Conservation (phyloP, 2,329 filamentous ascomycete genomes). For the Mollisia scopiformis region DNA sequence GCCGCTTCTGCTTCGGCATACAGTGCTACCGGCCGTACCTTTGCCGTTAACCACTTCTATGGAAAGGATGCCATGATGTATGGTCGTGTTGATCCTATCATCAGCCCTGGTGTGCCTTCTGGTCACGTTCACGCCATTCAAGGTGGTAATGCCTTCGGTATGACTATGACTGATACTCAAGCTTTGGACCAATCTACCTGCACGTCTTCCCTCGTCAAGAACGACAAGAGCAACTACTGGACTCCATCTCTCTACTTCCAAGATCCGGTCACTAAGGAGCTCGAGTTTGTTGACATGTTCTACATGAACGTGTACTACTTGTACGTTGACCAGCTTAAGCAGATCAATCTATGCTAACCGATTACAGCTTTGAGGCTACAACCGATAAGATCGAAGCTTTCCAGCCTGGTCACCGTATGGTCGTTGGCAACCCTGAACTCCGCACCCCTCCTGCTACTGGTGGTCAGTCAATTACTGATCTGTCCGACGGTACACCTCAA, state of each 20-base stretch:
- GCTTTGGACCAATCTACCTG: slow-evolving; percentile 63
- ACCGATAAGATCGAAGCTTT: slow-evolving; percentile 73
- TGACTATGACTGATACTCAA: slow-evolving; percentile 62
- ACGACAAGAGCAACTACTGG: slow-evolving; percentile 93
- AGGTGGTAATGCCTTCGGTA: slow-evolving; percentile 58
- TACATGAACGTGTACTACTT: slow-evolving; percentile 82
- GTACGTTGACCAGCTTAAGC: slow-evolving; percentile 41
- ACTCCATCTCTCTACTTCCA: slow-evolving; percentile 78
- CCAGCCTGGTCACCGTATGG: slow-evolving; percentile 77
- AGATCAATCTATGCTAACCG: slow-evolving; percentile 31
- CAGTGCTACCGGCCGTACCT: slow-evolving; percentile 46
- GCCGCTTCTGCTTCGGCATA: slow-evolving; percentile 29
- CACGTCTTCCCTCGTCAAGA: slow-evolving; percentile 77
- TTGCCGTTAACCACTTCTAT: slow-evolving; percentile 73
- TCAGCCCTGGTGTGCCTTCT: slow-evolving; percentile 62
- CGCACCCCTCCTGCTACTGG: slow-evolving; percentile 62
- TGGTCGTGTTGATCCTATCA: slow-evolving; percentile 76
- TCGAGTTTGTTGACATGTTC: slow-evolving; percentile 59
- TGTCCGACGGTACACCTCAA: slow-evolving; percentile 54
- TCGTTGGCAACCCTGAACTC: slow-evolving; percentile 71
- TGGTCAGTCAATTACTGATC: slow-evolving; percentile 53
- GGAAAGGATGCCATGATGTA: slow-evolving; percentile 63
- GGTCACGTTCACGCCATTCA: slow-evolving; percentile 76
- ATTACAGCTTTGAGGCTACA: slow-evolving; percentile 58
- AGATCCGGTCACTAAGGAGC: slow-evolving; percentile 63